phyloP scores from a whole-genome alignment of 1,284 basidiomycete species.

The Prillingera fragicola region DNA sequence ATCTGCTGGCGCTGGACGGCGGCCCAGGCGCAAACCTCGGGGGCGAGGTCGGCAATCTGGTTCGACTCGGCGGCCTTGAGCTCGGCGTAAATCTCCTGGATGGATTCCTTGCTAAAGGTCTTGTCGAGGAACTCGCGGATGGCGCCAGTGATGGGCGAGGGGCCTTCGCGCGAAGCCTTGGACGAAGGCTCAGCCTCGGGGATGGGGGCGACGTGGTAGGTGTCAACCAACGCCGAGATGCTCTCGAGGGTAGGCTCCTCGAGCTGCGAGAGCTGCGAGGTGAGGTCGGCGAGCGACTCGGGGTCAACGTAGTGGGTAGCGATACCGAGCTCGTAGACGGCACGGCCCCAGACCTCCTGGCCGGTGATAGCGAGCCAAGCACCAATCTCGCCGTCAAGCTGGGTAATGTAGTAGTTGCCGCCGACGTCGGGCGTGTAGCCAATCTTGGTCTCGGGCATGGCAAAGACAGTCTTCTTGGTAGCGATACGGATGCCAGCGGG shows the following conservation, averaged over 20 bases:
- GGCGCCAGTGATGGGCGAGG: slow-evolving; percentile 57
- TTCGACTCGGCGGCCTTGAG: slow-evolving; percentile 53
- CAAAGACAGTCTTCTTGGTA: slow-evolving; percentile 83
- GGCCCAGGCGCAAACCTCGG: slow-evolving; percentile 66
- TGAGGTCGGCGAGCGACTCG: slow-evolving; percentile 62
- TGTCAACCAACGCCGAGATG: slow-evolving; percentile 25
- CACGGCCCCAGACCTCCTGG: slow-evolving; percentile 64
- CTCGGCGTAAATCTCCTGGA: slow-evolving; percentile 64
- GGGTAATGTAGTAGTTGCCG: slow-evolving; percentile 79
- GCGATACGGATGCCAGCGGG: slow-evolving; percentile 87
- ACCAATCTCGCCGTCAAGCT: slow-evolving; percentile 85
- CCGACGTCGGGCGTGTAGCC: slow-evolving; percentile 65
- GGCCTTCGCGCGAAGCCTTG: slow-evolving; percentile 56
- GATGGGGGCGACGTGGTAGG: slow-evolving; percentile 20
- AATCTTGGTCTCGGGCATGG: slow-evolving; percentile 98
- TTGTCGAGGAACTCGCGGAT: slow-evolving; percentile 69
- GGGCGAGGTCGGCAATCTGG: slow-evolving; percentile 46
- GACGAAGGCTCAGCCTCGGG: slow-evolving; percentile 56
- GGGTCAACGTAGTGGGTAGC: slow-evolving; percentile 86
- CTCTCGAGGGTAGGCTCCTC: slow-evolving; percentile 25
- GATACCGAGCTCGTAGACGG: slow-evolving; percentile 79
- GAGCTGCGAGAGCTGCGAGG: slow-evolving; percentile 45
- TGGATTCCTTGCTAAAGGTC: slow-evolving; percentile 64
- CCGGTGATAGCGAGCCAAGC: slow-evolving; percentile 91
- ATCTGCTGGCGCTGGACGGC: slow-evolving; percentile 60